Conservation (phyloP, 148 eudicot genomes). For the Linanthus parryae region DNA sequence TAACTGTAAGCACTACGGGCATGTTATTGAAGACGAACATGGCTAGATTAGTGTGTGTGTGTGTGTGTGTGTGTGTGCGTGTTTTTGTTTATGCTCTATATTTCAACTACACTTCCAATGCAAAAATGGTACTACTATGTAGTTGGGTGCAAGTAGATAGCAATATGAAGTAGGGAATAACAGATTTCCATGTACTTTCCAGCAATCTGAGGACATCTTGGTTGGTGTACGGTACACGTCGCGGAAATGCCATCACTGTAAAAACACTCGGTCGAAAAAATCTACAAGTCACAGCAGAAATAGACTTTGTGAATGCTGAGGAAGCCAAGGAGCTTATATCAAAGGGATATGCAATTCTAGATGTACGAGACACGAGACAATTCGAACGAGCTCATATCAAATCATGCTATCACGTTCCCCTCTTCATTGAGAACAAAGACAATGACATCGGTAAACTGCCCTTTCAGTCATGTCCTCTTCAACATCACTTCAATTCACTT, state of each 20-base stretch:
- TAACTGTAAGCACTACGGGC: too few relatives aligned
- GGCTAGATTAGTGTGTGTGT: too few relatives aligned
- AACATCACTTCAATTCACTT: neutral
- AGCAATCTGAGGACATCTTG: constrained; percentile 55
- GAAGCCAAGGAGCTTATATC: constrained; percentile 79
- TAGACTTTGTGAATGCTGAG: constrained; percentile 57
- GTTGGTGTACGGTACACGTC: constrained; percentile 41
- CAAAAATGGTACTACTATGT: neutral
- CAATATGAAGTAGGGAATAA: constrained; percentile 14
- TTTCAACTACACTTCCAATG: neutral
- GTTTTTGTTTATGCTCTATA: neutral
- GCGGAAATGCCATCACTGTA: constrained; percentile 19
- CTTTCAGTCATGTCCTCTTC: neutral
- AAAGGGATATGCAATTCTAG: constrained; percentile 67
- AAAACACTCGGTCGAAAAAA: constrained; percentile 28
- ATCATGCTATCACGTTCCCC: constrained; percentile 71
- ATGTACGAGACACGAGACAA: constrained; percentile 71
- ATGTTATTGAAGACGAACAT: too few relatives aligned
- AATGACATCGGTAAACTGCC: constrained; percentile 56
- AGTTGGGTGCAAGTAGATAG: constrained; percentile 2
- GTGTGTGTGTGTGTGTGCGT: too few relatives aligned
- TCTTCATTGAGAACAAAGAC: constrained; percentile 79
- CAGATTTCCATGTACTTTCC: constrained; percentile 35
- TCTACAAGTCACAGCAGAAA: constrained; percentile 52
- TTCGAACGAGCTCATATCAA: constrained; percentile 84